Evolutionary conservation across 345 rosid genomes (phyloP), one percentile per base, ranked within the genome.

Genomic region (Syzygium aqueum): DNA sequence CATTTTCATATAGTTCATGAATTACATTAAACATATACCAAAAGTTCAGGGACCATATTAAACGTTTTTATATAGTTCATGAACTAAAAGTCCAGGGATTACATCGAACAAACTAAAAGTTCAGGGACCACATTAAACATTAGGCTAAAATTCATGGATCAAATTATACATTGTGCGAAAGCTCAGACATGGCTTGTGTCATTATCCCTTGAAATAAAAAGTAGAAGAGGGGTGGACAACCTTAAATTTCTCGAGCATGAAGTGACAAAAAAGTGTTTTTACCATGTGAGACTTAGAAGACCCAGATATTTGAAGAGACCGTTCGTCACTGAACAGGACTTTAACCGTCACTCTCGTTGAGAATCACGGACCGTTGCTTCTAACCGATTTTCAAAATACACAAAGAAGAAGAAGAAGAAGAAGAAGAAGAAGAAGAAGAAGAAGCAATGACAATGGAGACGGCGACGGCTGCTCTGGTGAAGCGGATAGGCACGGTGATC

Each of bases 401-500:
- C 54, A 49, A 6, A 59, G 30, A 83, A 43, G 46, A 43, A 43
- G 46, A 19, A 49, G 37, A 7, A 25, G 54, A 49, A 43, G 46
- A 19, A 49, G 37, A 7, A 25, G 54, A 49, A 83, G 85, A 25
- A 25, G 51, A 37, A 78, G 84, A 46, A 19, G 27, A 56, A 56
- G 10, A 50, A 13, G 85, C 28, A 51, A 33, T 54, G 22, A 83
- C 25, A 53, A 86, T 87, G 88, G 56, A 84, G 27, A 16, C 77
- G 63, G 82, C 33, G 33, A 73, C 87, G 54, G 84, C 85, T 50
- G 43, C 50, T 78, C 50, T 88, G 84, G 92, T 82, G 59, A 89
- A 89, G 88, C 90, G 92, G 89, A 91, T 94, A 6, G 96, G 97
- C 30, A 88, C 85, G 43, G 92, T 91, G 5, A 88, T 94, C 85